Conservation (phyloP, 192 early-diverging fungal species). For the Pecoramyces ruminantium region DNA sequence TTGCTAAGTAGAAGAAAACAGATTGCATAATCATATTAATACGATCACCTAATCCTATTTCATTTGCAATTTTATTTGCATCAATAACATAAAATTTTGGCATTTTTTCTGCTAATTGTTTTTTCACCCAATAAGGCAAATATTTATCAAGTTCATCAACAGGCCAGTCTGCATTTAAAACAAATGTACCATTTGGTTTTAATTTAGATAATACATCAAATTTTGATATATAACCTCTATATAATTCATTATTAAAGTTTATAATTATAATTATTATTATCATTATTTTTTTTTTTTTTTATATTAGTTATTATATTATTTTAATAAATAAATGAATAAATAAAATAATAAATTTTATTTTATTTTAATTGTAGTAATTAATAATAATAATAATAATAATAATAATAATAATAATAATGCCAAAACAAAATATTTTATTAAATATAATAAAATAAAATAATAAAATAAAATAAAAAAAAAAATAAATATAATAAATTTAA, state of each 20-base stretch:
- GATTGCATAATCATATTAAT: conserved; percentile 37
- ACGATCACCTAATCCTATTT: conserved; percentile 35
- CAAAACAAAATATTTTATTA: too few species aligned
- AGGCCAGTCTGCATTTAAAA: conserved; percentile 1
- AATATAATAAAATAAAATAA: too few species aligned
- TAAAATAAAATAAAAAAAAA: too few species aligned
- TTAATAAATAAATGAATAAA: too few species aligned
- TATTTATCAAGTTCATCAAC: conserved; percentile 49
- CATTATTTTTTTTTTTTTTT: too few species aligned
- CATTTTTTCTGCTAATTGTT: conserved; percentile 23
- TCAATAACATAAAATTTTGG: conserved; percentile 47
- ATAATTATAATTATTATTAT: neutral
- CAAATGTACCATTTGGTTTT: conserved; percentile 38
- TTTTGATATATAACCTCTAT: conserved; percentile 10
- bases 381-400: too few species aligned
- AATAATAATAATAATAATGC: too few species aligned
- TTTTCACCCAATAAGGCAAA: conserved; percentile 42
- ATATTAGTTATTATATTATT: too few species aligned
- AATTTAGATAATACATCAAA: conserved; percentile 33
- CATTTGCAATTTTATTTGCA: conserved; percentile 34
- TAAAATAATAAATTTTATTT: too few species aligned
- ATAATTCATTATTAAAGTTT: neutral
- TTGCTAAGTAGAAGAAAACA: conserved; percentile 29
- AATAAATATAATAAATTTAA: too few species aligned
- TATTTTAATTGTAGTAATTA: too few species aligned